Evolutionary conservation across 169 alveolate genomes (phyloP), one percentile per base, ranked within the genome.

Genomic region (Blepharisma undulans): DNA sequence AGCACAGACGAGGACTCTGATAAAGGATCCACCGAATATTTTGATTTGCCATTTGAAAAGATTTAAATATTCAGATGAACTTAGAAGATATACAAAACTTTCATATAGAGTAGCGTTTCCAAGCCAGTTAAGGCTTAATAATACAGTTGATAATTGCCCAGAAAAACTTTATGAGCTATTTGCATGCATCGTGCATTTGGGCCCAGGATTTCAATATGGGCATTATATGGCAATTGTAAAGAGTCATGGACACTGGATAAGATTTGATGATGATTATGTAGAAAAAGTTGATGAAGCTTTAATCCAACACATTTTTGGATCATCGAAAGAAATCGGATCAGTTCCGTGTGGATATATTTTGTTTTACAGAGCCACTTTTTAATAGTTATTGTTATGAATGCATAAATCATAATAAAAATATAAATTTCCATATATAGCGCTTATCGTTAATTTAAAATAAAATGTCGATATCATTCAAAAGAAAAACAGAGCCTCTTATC

Each of bases 11-110:
- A 33, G 85, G 66, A 85, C 92, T 86, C 77, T 92, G 77, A 91
- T 95, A 16, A 84, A 92, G 85, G 29, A 88, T 22, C 76, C 92
- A 34, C 98, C 98, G 19, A 60, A 94, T 87, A 89, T 91, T 2
- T 91, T 96, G 14, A 87, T 94, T 22, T 76, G 94, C 25, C 97
- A 96, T 87, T 74, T 96, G 30, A 96, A 96, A 85, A 84, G 98
- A 59, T 96, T 96, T 82, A 94, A 94, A 87, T 93, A 91, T 84
- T 94, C 93, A 89, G 95, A 92, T 16, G 29, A 92, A 72, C 84
- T 72, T 30, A 76, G 90, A 32, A 72, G 94, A 74, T 91, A 92
- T 87, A 85, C 80, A 87, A 94, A 94, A 89, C 85, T 94, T 0
- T 29, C 89, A n/a, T 66, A 81, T 30, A 92, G 93, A 88, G 93